These are phyloP conservation scores for Ganoderma lingzhi DNA, from an alignment of 1,284 basidiomycete species.

Conservation along the genomic window DNA sequence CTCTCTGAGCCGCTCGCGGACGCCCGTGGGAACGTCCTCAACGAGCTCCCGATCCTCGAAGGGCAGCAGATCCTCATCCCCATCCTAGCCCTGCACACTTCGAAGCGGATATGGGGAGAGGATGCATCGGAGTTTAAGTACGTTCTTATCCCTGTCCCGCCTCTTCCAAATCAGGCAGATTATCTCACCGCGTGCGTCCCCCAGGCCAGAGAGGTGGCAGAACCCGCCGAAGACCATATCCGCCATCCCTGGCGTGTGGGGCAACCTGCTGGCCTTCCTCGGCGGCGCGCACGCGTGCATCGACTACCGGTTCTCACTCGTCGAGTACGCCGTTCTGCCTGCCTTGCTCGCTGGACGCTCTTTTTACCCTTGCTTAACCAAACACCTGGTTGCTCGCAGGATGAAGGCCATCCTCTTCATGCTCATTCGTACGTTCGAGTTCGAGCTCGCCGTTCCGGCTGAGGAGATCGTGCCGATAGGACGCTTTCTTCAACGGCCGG, in stretches of 20 bases:
- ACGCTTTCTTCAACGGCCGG: slow-evolving; percentile 31
- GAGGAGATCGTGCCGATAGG: slow-evolving; percentile 28
- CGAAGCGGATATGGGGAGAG: slow-evolving; percentile 60
- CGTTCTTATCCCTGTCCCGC: not conserved
- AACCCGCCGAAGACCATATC: slow-evolving; percentile 51
- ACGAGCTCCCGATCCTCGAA: slow-evolving; percentile 43
- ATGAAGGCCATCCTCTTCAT: slow-evolving; percentile 65
- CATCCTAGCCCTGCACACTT: slow-evolving; percentile 55
- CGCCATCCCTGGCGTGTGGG: slow-evolving; percentile 64
- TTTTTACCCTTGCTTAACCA: no score
- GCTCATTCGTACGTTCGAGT: slow-evolving; percentile 63
- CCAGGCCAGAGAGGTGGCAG: slow-evolving; percentile 67
- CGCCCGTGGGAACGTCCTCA: slow-evolving; percentile 36
- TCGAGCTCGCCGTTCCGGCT: slow-evolving; percentile 55
- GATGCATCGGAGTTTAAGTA: slow-evolving; percentile 62
- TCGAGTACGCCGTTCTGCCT: slow-evolving; percentile 53
- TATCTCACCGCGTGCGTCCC: not conserved
- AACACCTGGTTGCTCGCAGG: slow-evolving; percentile 36
- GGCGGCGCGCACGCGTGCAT: slow-evolving; percentile 70
- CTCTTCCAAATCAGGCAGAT: not conserved
- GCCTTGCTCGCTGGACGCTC: no score
- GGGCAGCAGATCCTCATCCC: slow-evolving; percentile 58
- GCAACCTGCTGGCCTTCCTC: slow-evolving; percentile 66
- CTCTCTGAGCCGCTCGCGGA: slow-evolving; percentile 42
- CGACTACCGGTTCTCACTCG: slow-evolving; percentile 75